These are phyloP conservation scores for Castanea crenata DNA, from an alignment of 306 rosid species.

Conservation along the genomic window DNA sequence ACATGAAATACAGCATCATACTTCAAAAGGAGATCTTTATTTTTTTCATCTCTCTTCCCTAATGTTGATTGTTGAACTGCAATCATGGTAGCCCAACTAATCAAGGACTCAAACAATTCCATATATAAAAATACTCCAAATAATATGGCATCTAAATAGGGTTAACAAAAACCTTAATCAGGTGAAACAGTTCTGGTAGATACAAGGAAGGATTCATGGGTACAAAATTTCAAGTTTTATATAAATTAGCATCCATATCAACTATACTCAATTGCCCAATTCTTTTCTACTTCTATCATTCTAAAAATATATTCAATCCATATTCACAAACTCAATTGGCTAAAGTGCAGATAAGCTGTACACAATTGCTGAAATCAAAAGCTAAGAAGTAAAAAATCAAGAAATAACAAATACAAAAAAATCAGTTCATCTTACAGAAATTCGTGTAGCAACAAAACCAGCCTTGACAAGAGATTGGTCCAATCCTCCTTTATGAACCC, in stretches of 20 bases:
- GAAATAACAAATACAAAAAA: not conserved
- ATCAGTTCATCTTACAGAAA: slow-evolving; percentile 61
- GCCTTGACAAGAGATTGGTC: slow-evolving; percentile 81
- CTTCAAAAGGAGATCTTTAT: not conserved
- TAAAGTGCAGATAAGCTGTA: not conserved
- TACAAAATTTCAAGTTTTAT: not conserved
- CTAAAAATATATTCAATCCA: not conserved
- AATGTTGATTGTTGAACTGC: not conserved
- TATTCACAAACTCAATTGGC: not conserved
- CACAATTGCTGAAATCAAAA: not conserved
- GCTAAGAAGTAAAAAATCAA: not conserved
- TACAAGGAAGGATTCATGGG: not conserved
- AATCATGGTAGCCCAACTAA: not conserved
- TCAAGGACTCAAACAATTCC: not conserved
- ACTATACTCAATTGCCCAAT: not conserved
- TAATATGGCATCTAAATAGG: not conserved
- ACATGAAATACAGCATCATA: not conserved
- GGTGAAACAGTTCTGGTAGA: not conserved
- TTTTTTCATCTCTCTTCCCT: not conserved
- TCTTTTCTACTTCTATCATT: not conserved
- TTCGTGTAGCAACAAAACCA: slow-evolving; percentile 93
- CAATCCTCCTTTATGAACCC: slow-evolving; percentile 90
- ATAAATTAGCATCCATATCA: not conserved
- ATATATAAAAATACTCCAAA: not conserved
- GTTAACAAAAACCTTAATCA: not conserved